Evolutionary conservation across 2,329 filamentous ascomycete species (phyloP), one percentile per base, ranked within the genome.

Genomic region (Delphinella strobiligena): DNA sequence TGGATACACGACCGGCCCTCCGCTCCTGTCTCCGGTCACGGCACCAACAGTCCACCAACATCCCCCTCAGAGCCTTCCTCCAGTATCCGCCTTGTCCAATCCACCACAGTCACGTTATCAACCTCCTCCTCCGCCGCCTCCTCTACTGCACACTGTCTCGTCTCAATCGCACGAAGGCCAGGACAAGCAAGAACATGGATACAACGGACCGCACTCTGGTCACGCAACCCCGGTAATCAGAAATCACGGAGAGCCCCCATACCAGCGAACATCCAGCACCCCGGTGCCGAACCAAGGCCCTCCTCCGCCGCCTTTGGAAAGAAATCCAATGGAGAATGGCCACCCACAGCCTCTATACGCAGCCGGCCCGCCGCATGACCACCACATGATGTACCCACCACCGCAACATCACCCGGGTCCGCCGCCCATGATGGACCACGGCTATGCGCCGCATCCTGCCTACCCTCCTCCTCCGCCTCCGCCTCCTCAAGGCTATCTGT

Each of bases 211-310:
- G 36, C 51, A 49, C 24, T 55, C 56, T 36, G 55, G 55, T 34
- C 57, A 60, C 51, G 55, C 52, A 40, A 59, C 56, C 33, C 54
- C 56, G 30, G 53, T 57, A 42, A 56, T 54, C 40, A 46, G 55
- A 30, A 46, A 32, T 54, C 55, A 35, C 55, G 53, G 27, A 49
- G 54, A 19, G 22, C 22, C 22, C 22, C 54, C 36, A 24, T 30
- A 51, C 31, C 53, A 50, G 40, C 49, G 50, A 31, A 56, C 54
- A 30, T 54, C 56, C 30, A 54, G 52, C 18, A 58, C 55, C n/a
- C 55, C 56, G n/a, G 50, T 50, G 37, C 48, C 48, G n/a, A 44
- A 41, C 24, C 30, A 46, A 12, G 51, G 49, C 34, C 47, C 44
- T 3, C 47, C 40, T 24, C 44, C 45, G 43, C 33, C 45, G 19